Conservation (phyloP, 805 yeast species). For the Candida koratica region DNA sequence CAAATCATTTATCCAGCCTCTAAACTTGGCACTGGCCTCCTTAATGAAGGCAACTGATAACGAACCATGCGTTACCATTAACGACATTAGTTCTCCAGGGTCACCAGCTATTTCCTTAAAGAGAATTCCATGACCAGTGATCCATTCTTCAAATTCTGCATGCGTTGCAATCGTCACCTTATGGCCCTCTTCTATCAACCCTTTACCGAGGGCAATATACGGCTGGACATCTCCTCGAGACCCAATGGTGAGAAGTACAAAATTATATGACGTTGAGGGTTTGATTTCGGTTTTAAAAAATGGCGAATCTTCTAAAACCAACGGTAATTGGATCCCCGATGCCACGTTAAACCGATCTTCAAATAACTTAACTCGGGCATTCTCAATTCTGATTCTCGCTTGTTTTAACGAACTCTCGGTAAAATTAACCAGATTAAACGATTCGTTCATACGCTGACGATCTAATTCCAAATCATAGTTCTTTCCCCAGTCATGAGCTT, state of each 20-base stretch:
- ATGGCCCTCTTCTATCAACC: constrained; percentile 77
- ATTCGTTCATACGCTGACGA: constrained; percentile 12
- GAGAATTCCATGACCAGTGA: constrained; percentile 58
- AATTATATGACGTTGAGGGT: constrained; percentile 52
- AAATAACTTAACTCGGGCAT: constrained; percentile 60
- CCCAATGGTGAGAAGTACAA: constrained; percentile 82
- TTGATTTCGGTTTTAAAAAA: constrained; percentile 45
- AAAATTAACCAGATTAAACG: constrained; percentile 5
- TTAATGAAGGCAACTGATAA: constrained; percentile 76
- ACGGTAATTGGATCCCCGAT: constrained; percentile 63
- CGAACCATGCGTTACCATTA: constrained; percentile 89
- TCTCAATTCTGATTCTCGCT: constrained; percentile 34
- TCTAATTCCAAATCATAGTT: constrained; percentile 19
- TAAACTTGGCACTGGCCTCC: constrained; percentile 77
- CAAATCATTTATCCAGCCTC: constrained; percentile 78
- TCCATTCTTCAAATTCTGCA: constrained; percentile 73
- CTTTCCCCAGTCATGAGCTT: constrained; percentile 24
- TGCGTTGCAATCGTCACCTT: constrained; percentile 83
- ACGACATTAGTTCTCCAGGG: constrained; percentile 85
- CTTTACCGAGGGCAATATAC: constrained; percentile 83
- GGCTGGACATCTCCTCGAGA: constrained; percentile 98
- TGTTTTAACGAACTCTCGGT: constrained; percentile 12
- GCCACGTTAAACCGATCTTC: constrained; percentile 62
- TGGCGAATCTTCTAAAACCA: constrained; percentile 65
- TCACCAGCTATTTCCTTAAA: constrained; percentile 84